Conservation (phyloP, 495 filamentous ascomycete genomes). For the Sordaria brevicollis region DNA sequence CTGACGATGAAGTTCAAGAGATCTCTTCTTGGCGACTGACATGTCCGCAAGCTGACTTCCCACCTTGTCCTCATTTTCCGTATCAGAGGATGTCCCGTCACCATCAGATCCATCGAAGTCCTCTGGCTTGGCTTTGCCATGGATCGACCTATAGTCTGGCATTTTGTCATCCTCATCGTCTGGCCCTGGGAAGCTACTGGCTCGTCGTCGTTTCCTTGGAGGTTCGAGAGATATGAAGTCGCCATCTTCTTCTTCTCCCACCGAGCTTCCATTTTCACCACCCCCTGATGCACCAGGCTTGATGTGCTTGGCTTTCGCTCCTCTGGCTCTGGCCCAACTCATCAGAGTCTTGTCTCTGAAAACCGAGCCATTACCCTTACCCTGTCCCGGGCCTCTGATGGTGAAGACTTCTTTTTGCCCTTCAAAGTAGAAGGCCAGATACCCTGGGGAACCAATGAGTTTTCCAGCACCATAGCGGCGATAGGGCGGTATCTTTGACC, state of each 20-base stretch:
- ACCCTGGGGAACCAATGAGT: constrained; percentile 28
- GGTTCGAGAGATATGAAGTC: constrained; percentile 28
- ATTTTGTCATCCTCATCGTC: constrained; percentile 33
- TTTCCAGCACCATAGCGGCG: constrained; percentile 27
- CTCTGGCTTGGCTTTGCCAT: constrained; percentile 45
- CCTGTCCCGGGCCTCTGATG: constrained; percentile 7
- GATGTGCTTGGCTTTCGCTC: constrained; percentile 18
- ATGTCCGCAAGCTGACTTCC: constrained; percentile 10
- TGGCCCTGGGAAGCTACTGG: constrained; percentile 8
- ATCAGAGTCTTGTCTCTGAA: constrained; percentile 29
- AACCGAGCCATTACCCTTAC: constrained; percentile 21
- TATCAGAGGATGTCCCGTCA: constrained; percentile 34
- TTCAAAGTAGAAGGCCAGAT: constrained; percentile 25
- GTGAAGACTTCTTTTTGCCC: constrained; percentile 27
- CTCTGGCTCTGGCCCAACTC: constrained; percentile 8
- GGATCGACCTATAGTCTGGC: constrained; percentile 61
- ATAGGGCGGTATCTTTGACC: constrained; percentile 29
- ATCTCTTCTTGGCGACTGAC: constrained; percentile 33
- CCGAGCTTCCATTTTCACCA: neutral
- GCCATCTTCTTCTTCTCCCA: constrained; percentile 2
- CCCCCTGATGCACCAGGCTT: constrained; percentile 4
- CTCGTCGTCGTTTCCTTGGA: constrained; percentile 32
- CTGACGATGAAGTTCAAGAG: constrained; percentile 46
- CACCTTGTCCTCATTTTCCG: constrained; percentile 30
- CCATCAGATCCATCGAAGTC: constrained; percentile 27